These are phyloP conservation scores for Solanum piurae DNA, from an alignment of 257 asterid species.

Conservation along the genomic window DNA sequence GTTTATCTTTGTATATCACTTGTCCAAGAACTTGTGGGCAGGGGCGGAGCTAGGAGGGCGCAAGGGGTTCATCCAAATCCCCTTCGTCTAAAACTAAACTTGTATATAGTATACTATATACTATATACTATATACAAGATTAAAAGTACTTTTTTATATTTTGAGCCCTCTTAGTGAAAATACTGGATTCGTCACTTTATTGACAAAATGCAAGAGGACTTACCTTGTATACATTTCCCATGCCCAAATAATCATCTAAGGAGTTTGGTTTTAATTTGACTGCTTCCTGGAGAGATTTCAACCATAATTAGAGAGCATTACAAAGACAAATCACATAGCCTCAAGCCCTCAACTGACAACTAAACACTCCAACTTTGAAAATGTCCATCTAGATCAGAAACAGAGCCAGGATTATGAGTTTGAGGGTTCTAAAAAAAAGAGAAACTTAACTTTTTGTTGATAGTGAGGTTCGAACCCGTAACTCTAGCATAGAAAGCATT, in stretches of 20 bases:
- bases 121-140: not conserved
- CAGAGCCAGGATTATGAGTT: too few species aligned
- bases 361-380: not conserved
- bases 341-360: not conserved
- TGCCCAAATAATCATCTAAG: conserved; percentile 70
- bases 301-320: not conserved
- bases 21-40: too few species aligned
- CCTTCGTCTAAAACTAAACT: not conserved
- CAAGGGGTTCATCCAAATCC: too few species aligned
- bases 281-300: conserved; percentile 53
- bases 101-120: not conserved
- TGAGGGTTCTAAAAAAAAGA: too few species aligned
- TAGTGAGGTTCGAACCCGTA: too few species aligned
- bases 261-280: conserved; percentile 86
- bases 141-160: not conserved
- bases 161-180: not conserved
- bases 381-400: not conserved
- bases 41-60: too few species aligned
- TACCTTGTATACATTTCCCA: conserved; percentile 97
- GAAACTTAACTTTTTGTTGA: too few species aligned
- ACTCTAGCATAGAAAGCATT: too few species aligned
- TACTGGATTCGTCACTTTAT: not conserved
- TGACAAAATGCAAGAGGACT: conserved; percentile 30
- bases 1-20: conserved; percentile 17
- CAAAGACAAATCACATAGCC: too few species aligned